Base-by-base conservation (phyloP, 2,329 filamentous ascomycete species). In the Calonectria fujianensis region DNA sequence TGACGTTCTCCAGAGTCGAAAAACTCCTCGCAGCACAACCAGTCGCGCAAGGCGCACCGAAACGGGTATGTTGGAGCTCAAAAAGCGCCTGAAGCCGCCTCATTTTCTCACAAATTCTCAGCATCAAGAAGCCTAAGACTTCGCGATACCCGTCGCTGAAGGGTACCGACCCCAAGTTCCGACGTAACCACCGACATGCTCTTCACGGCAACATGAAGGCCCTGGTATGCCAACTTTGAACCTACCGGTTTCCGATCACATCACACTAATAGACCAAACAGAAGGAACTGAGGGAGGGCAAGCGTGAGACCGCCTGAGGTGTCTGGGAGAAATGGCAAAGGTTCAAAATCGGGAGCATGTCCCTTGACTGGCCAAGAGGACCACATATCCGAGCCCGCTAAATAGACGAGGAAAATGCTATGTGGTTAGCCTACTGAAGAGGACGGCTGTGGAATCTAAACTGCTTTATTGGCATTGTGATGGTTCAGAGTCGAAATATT, bases 81-180 rank as follows among this genome's bases (percentile, higher is more conserved):
- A 11, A 51, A 50, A 37, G 29, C 27, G n/a, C 27, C 32, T 45
- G 37, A 54, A 68, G 50, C 27, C 54, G 50, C 27, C 54, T 50
- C 24, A 37, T 73, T 18, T 54, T 59, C 75, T 82, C 52, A 84
- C 79, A 45, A 50, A 35, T 39, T 63, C n/a, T 35, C 87, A 98
- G 96, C 91, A 99, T 99, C 93, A 98, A 98, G 94, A 98, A 98
- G 94, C 97, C 97, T 82, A 98, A 98, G 93, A 98, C 97, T 87
- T 93, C 96, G 90, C 93, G 97, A 91, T 99, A 99, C 91, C 97
- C 97, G 82, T 98, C 96, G 84, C 94, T 99, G 86, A 98, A 98
- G 88, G 97, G 97, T 85, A 97, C 95, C 88, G 97, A 99, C 91
- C 96, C 97, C 87, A 99, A 99, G 94, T 99, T 99, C 93, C 94